phyloP scores from a whole-genome alignment of 2,329 filamentous ascomycete species.

The Aspergillus tubingensis region DNA sequence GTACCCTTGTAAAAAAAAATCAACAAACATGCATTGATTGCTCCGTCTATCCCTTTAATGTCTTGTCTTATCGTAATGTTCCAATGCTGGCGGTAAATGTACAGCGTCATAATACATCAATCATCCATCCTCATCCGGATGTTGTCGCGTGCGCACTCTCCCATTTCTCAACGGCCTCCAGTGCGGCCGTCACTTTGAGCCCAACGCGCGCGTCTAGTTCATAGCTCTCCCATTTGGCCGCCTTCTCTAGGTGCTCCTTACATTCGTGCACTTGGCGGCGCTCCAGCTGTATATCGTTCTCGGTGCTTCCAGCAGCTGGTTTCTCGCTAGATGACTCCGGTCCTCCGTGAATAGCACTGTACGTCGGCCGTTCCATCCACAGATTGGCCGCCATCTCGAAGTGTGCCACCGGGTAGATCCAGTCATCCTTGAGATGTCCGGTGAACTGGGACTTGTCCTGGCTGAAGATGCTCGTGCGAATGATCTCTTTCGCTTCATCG shows the following conservation, averaged over 20 bases:
- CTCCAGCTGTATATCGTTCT: slow-evolving; percentile 26
- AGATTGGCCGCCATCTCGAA: slow-evolving; percentile 84
- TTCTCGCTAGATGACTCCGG: neutral
- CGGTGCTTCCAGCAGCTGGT: slow-evolving; percentile 10
- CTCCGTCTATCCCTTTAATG: slow-evolving; percentile 1
- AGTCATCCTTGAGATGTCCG: slow-evolving; percentile 51
- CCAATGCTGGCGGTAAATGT: slow-evolving; percentile 4
- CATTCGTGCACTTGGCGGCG: slow-evolving; percentile 52
- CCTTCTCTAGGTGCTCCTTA: slow-evolving; percentile 58
- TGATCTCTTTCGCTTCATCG: slow-evolving; percentile 64
- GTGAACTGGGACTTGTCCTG: slow-evolving; percentile 59
- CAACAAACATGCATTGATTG: neutral
- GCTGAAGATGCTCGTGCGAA: slow-evolving; percentile 64
- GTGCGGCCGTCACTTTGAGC: slow-evolving; percentile 50
- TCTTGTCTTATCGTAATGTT: neutral
- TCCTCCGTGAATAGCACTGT: slow-evolving; percentile 35
- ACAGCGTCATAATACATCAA: slow-evolving; percentile 16
- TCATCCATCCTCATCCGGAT: slow-evolving; percentile 13
- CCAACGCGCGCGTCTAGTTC: slow-evolving; percentile 62
- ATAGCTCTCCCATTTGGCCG: slow-evolving; percentile 62
- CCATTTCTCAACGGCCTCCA: slow-evolving; percentile 49
- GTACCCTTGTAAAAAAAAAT: neutral
- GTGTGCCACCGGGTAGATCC: slow-evolving; percentile 73
- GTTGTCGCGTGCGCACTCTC: slow-evolving; percentile 31
- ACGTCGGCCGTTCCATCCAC: slow-evolving; percentile 66